Conservation (phyloP, 2,329 filamentous ascomycete genomes). For the Fusarium sp. region DNA sequence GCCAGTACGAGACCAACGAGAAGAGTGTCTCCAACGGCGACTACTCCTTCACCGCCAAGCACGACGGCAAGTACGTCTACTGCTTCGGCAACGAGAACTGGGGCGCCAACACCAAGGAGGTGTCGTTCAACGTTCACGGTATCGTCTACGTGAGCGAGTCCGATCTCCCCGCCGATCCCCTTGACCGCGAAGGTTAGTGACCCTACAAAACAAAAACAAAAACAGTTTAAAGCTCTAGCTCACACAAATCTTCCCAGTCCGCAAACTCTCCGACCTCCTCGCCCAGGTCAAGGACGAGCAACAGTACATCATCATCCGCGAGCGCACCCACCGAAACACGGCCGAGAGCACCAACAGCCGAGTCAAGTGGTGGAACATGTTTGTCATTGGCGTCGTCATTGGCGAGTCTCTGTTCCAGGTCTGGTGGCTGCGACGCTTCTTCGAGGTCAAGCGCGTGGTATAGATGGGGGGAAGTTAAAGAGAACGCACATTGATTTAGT, state of each 20-base stretch:
- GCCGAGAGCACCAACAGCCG: conserved; percentile 97
- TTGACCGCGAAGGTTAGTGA: conserved; percentile 85
- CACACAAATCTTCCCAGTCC: conserved; percentile 65
- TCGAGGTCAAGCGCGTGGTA: conserved; percentile 82
- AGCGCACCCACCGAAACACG: conserved; percentile 97
- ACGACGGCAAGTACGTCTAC: conserved; percentile 92
- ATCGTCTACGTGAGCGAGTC: conserved; percentile 95
- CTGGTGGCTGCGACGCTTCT: conserved; percentile 99
- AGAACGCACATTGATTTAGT: conserved; percentile 27
- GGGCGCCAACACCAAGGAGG: conserved; percentile 95
- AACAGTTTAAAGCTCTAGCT: background rate
- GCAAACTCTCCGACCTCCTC: conserved; percentile 84
- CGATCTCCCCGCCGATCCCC: conserved; percentile 84
- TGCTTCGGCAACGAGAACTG: conserved; percentile 99
- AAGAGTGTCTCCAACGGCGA: conserved; percentile 88
- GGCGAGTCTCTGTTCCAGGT: conserved; percentile 98
- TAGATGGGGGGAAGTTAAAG: conserved; percentile 46
- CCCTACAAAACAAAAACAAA: background rate
- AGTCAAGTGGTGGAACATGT: conserved; percentile 99
- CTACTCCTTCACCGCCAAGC: conserved; percentile 86
- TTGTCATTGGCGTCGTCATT: conserved; percentile 88
- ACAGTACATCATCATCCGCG: conserved; percentile 93
- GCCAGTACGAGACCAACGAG: conserved; percentile 81
- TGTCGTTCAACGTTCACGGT: conserved; percentile 99
- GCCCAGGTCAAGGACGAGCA: conserved; percentile 97